phyloP scores from a whole-genome alignment of 257 asterid genomes.

The Parsonsia alboflavescens region DNA sequence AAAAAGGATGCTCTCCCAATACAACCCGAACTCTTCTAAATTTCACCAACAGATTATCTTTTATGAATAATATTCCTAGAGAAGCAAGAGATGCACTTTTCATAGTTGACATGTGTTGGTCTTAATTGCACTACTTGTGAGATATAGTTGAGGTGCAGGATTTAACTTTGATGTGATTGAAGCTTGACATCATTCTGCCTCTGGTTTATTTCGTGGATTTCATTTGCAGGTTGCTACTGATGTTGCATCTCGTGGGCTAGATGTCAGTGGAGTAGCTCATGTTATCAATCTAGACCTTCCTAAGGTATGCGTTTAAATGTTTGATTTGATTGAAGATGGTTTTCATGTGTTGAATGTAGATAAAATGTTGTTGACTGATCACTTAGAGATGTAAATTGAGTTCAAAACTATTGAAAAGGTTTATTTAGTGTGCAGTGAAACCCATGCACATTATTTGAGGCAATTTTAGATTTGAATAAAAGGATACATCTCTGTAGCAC shows the following conservation, averaged over 20 bases:
- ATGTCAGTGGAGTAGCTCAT: conserved; percentile 85
- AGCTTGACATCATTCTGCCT: conserved; percentile 1
- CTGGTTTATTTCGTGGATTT: conserved; percentile 13
- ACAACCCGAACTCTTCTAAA: background rate
- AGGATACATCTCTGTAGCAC: background rate
- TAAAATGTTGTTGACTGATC: too few relatives aligned
- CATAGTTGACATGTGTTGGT: background rate
- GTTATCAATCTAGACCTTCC: conserved; percentile 88
- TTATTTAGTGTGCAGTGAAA: too few relatives aligned
- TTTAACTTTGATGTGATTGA: background rate
- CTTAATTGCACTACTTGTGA: background rate
- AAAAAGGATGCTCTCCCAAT: too few relatives aligned
- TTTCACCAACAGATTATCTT: background rate
- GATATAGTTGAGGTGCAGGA: background rate
- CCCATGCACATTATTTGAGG: too few relatives aligned
- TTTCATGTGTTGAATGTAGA: background rate
- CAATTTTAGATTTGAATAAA: background rate
- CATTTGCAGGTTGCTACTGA: conserved; percentile 83
- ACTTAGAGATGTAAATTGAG: background rate
- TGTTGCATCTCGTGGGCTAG: conserved; percentile 91
- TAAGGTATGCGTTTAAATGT: conserved; percentile 38
- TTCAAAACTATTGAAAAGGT: background rate
- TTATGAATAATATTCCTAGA: background rate
- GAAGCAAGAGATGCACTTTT: background rate
- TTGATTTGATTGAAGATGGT: background rate